phyloP scores from a whole-genome alignment of 2,329 filamentous ascomycete species.

The Diaporthe nobilis region DNA sequence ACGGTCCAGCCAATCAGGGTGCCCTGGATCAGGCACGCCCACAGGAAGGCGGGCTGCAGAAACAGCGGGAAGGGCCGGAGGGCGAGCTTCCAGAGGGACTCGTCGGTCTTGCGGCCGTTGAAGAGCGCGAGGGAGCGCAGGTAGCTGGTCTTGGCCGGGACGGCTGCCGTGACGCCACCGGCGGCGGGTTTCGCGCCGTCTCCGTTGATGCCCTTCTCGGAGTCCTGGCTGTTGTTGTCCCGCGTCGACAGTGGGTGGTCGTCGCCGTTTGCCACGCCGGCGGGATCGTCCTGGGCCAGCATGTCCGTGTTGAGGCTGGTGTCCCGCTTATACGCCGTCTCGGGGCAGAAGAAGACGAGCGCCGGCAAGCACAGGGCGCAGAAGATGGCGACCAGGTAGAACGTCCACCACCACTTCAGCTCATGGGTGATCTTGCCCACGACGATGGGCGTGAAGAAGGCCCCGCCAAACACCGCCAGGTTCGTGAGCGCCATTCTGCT shows the following conservation, averaged over 20 bases:
- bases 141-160: conserved; percentile 70
- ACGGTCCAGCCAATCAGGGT: conserved; percentile 96
- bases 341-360: conserved; percentile 84
- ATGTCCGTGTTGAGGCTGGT: conserved; percentile 79
- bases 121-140: conserved; percentile 76
- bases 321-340: conserved; percentile 83
- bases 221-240: conserved; percentile 21
- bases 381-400: conserved; percentile 91
- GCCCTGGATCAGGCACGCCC: conserved; percentile 85
- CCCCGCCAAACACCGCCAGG: conserved; percentile 69
- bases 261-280: conserved; percentile 4
- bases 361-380: conserved; percentile 77
- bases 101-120: conserved; percentile 85
- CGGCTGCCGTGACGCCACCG: conserved; percentile 32
- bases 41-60: conserved; percentile 87
- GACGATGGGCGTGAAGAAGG: conserved; percentile 84
- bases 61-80: conserved; percentile 87
- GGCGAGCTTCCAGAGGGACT: conserved; percentile 75
- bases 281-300: conserved; percentile 52
- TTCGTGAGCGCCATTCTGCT: conserved; percentile 87
- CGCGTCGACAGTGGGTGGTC: not conserved
- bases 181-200: conserved; percentile 49
- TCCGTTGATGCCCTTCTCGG: conserved; percentile 23
- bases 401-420: conserved; percentile 89
- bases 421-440: conserved; percentile 86